A percentile compares a stretch with the other conserved stretches of the same genome.
Evolutionary conservation across 345 rosid species (phyloP).

Genomic region (Syzygium jambos): DNA sequence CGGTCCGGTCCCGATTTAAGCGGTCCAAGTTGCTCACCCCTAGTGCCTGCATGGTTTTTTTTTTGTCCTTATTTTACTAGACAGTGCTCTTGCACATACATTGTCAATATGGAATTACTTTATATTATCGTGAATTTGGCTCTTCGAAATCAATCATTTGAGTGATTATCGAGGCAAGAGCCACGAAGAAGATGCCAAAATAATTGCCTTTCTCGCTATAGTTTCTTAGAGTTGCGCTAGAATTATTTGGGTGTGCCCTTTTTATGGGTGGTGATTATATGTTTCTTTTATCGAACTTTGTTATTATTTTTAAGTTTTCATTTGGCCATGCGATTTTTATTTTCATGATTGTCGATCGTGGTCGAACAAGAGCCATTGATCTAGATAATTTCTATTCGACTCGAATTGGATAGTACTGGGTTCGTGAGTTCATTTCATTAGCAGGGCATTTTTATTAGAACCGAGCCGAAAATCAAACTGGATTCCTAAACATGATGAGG

Average conservation of each 20-base stretch:
- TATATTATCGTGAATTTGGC: background rate
- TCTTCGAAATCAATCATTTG: no score
- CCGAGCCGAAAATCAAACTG: background rate
- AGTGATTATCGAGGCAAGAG: accelerated
- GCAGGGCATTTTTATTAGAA: background rate
- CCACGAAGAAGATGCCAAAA: background rate
- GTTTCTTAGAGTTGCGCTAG: background rate
- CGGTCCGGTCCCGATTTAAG: no score
- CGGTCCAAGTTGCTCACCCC: no score
- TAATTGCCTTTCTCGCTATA: background rate
- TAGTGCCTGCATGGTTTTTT: background rate
- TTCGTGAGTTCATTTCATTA: background rate
- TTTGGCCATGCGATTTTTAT: background rate
- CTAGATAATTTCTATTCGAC: background rate
- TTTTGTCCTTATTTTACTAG: background rate
- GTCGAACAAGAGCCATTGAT: no score
- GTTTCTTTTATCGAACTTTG: background rate
- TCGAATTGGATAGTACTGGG: background rate
- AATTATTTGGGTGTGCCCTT: background rate
- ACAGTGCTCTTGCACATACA: background rate
- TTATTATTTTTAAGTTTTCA: background rate
- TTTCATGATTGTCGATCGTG: no score
- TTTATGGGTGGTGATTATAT: background rate
- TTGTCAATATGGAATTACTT: accelerated
- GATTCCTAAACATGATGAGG: background rate